phyloP scores from a whole-genome alignment of 208 protist species.

The Naegleria lovaniensis region DNA sequence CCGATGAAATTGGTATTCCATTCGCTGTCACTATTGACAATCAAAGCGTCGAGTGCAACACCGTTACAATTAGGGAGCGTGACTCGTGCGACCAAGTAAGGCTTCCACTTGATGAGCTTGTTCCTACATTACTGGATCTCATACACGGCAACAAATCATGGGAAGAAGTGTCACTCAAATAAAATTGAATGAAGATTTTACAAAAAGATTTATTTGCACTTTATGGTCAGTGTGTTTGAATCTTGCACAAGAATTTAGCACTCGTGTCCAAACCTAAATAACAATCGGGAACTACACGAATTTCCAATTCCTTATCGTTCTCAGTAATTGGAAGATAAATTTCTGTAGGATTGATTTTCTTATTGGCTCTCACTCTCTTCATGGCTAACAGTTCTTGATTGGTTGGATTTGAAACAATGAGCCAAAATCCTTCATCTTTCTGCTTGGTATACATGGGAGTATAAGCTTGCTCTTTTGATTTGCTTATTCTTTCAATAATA shows the following conservation, averaged over 20 bases:
- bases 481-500: not conserved
- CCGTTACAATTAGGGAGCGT: slow-evolving; percentile 72
- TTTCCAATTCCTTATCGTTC: not conserved
- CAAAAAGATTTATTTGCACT: too few relatives aligned
- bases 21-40: slow-evolving; percentile 76
- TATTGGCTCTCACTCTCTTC: slow-evolving; percentile 53
- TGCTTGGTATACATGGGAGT: slow-evolving; percentile 75
- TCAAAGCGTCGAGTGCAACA: slow-evolving; percentile 51
- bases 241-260: not conserved
- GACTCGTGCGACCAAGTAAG: slow-evolving; percentile 63
- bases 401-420: slow-evolving; percentile 64
- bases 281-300: not conserved
- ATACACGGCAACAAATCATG: too few relatives aligned
- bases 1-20: slow-evolving; percentile 80
- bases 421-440: slow-evolving; percentile 83
- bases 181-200: too few relatives aligned
- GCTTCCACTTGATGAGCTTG: too few relatives aligned
- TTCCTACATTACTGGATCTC: too few relatives aligned
- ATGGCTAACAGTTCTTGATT: slow-evolving; percentile 76
- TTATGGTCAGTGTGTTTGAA: not conserved
- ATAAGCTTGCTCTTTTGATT: slow-evolving; percentile 27
- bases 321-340: not conserved
- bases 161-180: too few relatives aligned
- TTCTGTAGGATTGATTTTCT: not conserved
- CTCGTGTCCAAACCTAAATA: not conserved